phyloP scores from a whole-genome alignment of 177 flowering plant species.

The Vitis hybrid region DNA sequence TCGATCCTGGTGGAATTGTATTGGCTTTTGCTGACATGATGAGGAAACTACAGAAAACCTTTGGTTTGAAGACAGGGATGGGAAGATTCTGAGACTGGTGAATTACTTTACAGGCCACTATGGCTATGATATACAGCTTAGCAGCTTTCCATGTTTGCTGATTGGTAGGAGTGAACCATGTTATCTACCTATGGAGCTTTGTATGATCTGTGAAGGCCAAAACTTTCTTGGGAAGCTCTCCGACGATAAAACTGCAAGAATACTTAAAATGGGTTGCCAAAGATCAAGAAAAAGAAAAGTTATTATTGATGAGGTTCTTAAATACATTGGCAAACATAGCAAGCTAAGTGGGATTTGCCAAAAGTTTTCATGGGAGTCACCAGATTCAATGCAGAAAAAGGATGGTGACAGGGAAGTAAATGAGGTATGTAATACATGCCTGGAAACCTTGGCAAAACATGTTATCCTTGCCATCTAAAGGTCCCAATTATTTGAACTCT shows the following conservation, averaged over 20 bases:
- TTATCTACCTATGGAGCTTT: conserved; percentile 97
- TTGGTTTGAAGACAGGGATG: conserved; percentile 75
- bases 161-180: conserved; percentile 89
- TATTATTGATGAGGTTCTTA: conserved; percentile 58
- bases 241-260: conserved; percentile 83
- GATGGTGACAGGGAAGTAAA: too few species aligned
- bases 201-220: conserved; percentile 93
- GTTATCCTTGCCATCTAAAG: too few species aligned
- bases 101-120: conserved; percentile 85
- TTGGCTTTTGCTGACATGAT: too few species aligned
- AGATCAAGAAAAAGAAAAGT: conserved; percentile 71
- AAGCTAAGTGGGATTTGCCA: too few species aligned
- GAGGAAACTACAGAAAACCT: conserved; percentile 72
- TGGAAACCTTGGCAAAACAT: too few species aligned
- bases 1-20: too few species aligned
- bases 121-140: conserved; percentile 72
- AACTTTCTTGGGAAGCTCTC: conserved; percentile 90
- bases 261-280: conserved; percentile 83
- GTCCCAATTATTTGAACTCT: too few species aligned
- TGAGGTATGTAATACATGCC: too few species aligned
- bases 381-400: too few species aligned
- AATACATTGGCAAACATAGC: too few species aligned
- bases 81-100: conserved; percentile 56
- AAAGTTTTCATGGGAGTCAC: too few species aligned
- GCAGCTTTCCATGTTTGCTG: conserved; percentile 93